Evolutionary conservation across 148 eudicot species (phyloP).

Genomic region (Diospyros kaki): DNA sequence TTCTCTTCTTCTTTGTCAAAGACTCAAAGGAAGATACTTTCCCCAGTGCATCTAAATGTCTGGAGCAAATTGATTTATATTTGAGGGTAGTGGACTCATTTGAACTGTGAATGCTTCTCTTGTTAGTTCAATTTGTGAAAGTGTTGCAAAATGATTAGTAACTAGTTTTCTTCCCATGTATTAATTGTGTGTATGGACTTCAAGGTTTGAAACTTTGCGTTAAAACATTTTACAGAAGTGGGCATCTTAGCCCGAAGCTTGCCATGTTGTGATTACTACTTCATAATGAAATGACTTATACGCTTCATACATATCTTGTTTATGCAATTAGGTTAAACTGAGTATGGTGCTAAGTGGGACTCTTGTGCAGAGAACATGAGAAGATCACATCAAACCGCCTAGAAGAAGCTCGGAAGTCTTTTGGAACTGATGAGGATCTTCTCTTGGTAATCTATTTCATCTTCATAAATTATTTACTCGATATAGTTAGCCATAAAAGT

Average conservation of each 20-base stretch:
- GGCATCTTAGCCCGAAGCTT: slow-evolving; percentile 6
- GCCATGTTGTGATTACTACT: background rate
- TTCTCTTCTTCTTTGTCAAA: background rate
- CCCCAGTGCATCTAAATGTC: background rate
- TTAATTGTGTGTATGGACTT: background rate
- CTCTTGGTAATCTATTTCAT: slow-evolving; percentile 54
- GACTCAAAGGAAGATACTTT: background rate
- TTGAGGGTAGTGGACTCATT: background rate
- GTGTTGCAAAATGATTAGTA: background rate
- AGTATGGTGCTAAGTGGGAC: background rate
- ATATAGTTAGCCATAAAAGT: background rate
- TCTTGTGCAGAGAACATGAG: slow-evolving; percentile 56
- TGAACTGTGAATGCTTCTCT: background rate
- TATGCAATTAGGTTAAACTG: background rate
- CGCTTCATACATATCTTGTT: background rate
- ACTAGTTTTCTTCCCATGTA: background rate
- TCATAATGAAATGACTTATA: background rate
- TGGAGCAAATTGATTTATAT: background rate
- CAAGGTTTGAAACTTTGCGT: background rate
- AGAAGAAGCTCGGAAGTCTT: slow-evolving; percentile 86
- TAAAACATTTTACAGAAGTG: too few species aligned
- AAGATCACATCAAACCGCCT: slow-evolving; percentile 59
- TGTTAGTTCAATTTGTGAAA: background rate
- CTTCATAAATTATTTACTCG: slow-evolving; percentile 2
- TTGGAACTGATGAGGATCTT: slow-evolving; percentile 97